A percentile compares a stretch with the other conserved stretches of the same genome.
These are phyloP conservation scores for Eimeria mitis DNA, from an alignment of 169 alveolate genomes.

Conservation along the genomic window DNA sequence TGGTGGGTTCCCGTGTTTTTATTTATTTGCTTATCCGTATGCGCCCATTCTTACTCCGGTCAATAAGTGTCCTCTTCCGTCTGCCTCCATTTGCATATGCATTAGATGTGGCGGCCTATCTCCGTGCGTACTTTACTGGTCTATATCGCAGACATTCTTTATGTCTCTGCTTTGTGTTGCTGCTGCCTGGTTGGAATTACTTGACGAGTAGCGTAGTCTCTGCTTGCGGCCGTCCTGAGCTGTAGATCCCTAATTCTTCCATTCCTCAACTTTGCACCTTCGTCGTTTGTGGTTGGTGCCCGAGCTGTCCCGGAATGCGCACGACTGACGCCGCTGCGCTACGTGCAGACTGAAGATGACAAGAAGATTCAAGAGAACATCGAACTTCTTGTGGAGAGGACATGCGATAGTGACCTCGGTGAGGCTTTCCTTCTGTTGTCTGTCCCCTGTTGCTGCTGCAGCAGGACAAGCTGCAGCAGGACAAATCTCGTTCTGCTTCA, in stretches of 20 bases:
- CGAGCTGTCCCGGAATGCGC: neutral
- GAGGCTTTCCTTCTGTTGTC: neutral
- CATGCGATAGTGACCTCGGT: constrained; percentile 79
- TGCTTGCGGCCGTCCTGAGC: neutral
- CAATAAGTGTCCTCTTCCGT: neutral
- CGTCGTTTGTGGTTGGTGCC: neutral
- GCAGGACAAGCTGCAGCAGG: constrained; percentile 4
- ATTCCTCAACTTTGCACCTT: neutral
- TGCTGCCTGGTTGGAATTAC: neutral
- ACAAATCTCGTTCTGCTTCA: neutral
- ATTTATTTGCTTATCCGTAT: neutral
- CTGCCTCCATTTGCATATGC: neutral
- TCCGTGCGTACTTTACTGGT: neutral
- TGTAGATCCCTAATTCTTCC: neutral
- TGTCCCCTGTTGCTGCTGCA: neutral
- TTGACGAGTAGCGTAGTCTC: neutral
- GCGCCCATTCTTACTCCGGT: neutral
- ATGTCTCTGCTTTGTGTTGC: neutral
- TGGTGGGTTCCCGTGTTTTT: constrained; percentile 16
- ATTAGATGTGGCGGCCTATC: neutral
- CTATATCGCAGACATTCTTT: neutral
- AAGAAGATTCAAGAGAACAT: constrained; percentile 77
- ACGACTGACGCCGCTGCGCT: neutral
- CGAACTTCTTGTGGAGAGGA: constrained; percentile 80
- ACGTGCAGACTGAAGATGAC: constrained; percentile 80